These are phyloP conservation scores for Cytospora chrysosperma DNA, from an alignment of 2,329 filamentous ascomycete species.

Conservation along the genomic window DNA sequence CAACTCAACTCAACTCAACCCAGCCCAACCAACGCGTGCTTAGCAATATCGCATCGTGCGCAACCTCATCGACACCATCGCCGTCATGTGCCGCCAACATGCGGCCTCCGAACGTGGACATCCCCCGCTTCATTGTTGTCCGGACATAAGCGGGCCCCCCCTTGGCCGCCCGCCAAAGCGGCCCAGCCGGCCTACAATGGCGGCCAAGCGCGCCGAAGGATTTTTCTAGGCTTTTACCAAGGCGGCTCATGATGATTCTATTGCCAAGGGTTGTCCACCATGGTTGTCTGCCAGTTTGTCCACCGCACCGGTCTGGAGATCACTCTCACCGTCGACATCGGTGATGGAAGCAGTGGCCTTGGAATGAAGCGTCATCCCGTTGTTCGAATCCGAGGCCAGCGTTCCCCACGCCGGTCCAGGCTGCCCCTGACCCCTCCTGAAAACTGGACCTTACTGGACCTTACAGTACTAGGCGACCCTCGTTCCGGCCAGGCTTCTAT, in stretches of 20 bases:
- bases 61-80: constrained; percentile 11
- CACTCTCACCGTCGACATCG: neutral
- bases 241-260: constrained; percentile 12
- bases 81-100: constrained; percentile 1
- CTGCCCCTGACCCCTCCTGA: neutral
- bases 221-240: constrained; percentile 18
- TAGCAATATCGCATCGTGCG: neutral
- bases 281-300: neutral
- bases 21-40: neutral
- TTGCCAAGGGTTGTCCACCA: neutral
- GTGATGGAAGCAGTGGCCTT: constrained; percentile 1
- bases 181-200: constrained; percentile 5
- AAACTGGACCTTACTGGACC: no score
- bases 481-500: neutral
- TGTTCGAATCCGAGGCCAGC: constrained; percentile 6
- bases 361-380: neutral
- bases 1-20: no score
- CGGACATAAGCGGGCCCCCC: constrained; percentile 14
- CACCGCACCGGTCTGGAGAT: neutral
- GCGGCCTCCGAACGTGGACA: constrained; percentile 15
- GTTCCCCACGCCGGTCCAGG: neutral
- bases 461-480: neutral
- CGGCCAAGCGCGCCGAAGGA: constrained; percentile 13
- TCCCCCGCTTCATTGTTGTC: neutral
- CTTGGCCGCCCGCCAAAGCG: constrained; percentile 9